Evolutionary conservation across 208 protist genomes (phyloP).

Genomic region (Endotrypanum monterogeii): DNA sequence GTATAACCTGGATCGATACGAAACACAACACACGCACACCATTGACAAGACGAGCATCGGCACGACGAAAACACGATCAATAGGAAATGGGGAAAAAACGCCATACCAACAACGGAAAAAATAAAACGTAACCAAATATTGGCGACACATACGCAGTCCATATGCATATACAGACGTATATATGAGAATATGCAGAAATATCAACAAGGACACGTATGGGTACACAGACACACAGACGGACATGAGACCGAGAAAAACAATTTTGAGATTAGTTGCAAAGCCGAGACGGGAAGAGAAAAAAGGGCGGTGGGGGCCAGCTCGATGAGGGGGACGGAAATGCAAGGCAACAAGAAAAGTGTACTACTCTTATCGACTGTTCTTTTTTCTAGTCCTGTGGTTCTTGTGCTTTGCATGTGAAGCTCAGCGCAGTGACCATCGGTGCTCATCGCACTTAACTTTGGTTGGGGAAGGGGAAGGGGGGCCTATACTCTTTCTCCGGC

Average conservation of each 20-base stretch:
- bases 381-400: too few relatives aligned
- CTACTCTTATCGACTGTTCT: too few relatives aligned
- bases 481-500: too few relatives aligned
- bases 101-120: slow-evolving; percentile 12
- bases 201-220: too few relatives aligned
- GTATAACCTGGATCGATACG: background rate
- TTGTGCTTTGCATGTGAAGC: too few relatives aligned
- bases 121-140: too few relatives aligned
- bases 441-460: too few relatives aligned
- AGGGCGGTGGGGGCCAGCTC: slow-evolving; percentile 3
- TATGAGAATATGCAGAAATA: too few relatives aligned
- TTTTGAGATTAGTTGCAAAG: slow-evolving; percentile 7
- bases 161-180: slow-evolving; percentile 12
- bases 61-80: background rate
- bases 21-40: background rate
- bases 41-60: background rate
- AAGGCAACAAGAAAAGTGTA: background rate
- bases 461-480: too few relatives aligned
- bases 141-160: too few relatives aligned
- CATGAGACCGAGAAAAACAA: background rate
- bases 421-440: too few relatives aligned
- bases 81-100: slow-evolving; percentile 3
- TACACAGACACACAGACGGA: too few relatives aligned
- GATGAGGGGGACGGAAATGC: background rate
- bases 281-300: background rate